Evolutionary conservation across 1,139 yeast species (phyloP), one percentile per base, ranked within the genome.

Genomic region (Suhomyces wounanorum): DNA sequence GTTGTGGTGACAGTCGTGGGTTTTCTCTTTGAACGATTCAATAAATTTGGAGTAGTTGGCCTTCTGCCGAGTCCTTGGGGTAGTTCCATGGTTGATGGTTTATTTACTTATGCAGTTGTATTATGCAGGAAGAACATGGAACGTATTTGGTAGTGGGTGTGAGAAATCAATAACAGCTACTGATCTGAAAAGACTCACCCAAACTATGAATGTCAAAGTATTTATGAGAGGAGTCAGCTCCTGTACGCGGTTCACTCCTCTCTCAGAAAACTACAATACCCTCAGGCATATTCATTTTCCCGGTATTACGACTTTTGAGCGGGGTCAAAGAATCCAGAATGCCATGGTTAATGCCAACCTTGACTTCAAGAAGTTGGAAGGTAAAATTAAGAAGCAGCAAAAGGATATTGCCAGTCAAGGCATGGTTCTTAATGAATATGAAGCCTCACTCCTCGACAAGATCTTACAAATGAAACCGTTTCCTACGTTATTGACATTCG

Each of bases 401-500:
- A 59, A 55, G 14, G 73, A 72, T 37, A 63, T 81, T 16, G 64
- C 59, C 18, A 58, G 62, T 38, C 82, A 72, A 47, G 79, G 81
- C 35, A 67, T 73, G 47, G 62, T 70, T 16, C 68, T 77, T 40
- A 74, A 65, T 52, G 79, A 78, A 7, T 74, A 78, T 52, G 87
- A 83, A 56, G 68, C 70, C 36, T 70, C 64, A 16, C 63, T 83
- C 33, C 55, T 82, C 23, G 63, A 70, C 17, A 73, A 73, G 45
- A 77, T 83, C 14, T 55, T 79, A 26, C 68, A 72, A 8, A 75
- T 82, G 78, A 81, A 81, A 59, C 88, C 89, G 4, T 68, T 71
- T 28, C 90, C 92, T 0, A 77, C 84, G 0, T 64, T 90, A 2
- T 69, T 91, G 23, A 85, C 95, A 1, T 91, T 90, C 69, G 90